These are phyloP conservation scores for Lactarius hatsudake DNA, from an alignment of 768 basidiomycete species.

Conservation along the genomic window DNA sequence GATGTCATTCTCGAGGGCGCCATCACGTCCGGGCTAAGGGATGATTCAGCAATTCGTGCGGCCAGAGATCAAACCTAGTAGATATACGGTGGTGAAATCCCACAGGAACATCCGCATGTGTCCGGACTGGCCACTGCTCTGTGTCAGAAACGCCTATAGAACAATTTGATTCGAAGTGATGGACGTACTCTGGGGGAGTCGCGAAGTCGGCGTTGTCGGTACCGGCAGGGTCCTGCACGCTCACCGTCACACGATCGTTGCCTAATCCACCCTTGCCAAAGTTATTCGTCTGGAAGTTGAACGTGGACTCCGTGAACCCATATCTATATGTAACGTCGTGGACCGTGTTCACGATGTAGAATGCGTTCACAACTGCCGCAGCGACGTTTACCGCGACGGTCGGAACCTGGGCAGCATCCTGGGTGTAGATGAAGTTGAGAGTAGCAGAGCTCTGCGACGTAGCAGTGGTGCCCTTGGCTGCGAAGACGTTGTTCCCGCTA, in stretches of 20 bases:
- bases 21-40: slow-evolving; percentile 53
- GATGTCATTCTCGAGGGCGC: slow-evolving; percentile 60
- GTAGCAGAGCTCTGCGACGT: slow-evolving; percentile 40
- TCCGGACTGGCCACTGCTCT: slow-evolving; percentile 38
- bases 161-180: neutral
- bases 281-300: slow-evolving; percentile 62
- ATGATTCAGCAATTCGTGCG: neutral
- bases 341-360: slow-evolving; percentile 38
- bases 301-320: slow-evolving; percentile 57
- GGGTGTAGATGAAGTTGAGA: slow-evolving; percentile 43
- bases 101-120: slow-evolving; percentile 44
- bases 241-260: slow-evolving; percentile 43
- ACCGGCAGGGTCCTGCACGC: no score
- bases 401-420: slow-evolving; percentile 38
- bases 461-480: slow-evolving; percentile 33
- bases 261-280: slow-evolving; percentile 50
- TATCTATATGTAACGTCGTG: slow-evolving; percentile 52
- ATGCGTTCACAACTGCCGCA: slow-evolving; percentile 54
- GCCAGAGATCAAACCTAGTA: slow-evolving; percentile 17
- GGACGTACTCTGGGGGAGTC: no score
- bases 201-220: no score
- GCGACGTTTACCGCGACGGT: slow-evolving; percentile 47
- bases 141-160: neutral
- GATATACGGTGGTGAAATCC: slow-evolving; percentile 32
- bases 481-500: slow-evolving; percentile 41